A percentile compares a stretch with the other conserved stretches of the same genome.
Evolutionary conservation across 192 early-diverging fungal species (phyloP).

Genomic region (Endogone sp.): DNA sequence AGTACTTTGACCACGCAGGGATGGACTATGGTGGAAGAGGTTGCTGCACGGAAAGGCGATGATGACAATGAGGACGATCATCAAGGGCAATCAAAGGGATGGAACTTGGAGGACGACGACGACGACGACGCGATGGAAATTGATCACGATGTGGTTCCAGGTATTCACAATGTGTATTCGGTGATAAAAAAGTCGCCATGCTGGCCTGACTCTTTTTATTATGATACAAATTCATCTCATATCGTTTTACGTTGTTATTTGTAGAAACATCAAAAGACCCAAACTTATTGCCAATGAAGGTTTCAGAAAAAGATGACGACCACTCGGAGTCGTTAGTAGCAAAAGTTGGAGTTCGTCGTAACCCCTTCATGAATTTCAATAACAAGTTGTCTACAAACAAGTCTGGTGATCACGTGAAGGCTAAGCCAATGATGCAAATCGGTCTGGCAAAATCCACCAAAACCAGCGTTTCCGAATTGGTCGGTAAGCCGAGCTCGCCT

Average conservation of each 20-base stretch:
- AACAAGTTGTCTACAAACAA: not conserved
- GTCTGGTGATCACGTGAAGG: not conserved
- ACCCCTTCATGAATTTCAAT: constrained; percentile 5
- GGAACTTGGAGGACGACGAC: constrained; percentile 63
- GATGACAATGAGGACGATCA: constrained; percentile 13
- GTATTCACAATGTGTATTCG: not conserved
- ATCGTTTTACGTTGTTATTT: not conserved
- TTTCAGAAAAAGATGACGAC: constrained; percentile 8
- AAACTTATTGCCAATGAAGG: constrained; percentile 7
- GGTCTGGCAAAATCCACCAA: not conserved
- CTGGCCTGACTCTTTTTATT: too few species aligned
- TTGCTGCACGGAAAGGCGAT: not conserved
- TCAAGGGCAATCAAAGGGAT: constrained; percentile 37
- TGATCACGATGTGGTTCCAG: constrained; percentile 13
- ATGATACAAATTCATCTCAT: too few species aligned
- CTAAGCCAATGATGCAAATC: constrained; percentile 10
- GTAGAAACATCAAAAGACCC: not conserved
- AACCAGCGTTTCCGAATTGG: not conserved
- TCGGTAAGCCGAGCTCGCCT: not conserved
- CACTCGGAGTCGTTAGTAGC: constrained; percentile 4
- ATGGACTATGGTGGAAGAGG: too few species aligned
- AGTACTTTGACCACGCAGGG: not conserved
- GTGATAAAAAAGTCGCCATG: constrained; percentile 9
- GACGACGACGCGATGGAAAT: constrained; percentile 50
- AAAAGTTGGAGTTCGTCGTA: constrained; percentile 9